Conservation (phyloP, 2,329 filamentous ascomycete genomes). For the Ceratocystis cubensis region DNA sequence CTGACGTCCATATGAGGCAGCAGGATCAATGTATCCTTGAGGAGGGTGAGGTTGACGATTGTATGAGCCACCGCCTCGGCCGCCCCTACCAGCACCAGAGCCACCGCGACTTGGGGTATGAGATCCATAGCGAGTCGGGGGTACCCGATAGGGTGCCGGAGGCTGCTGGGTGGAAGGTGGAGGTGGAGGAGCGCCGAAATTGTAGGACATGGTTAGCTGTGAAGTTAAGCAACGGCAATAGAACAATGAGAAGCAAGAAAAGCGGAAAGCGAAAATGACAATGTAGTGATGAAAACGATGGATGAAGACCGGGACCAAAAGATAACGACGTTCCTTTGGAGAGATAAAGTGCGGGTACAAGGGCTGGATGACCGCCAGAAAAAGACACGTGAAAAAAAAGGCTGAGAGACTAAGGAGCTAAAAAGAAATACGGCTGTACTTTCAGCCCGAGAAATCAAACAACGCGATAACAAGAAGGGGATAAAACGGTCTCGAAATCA, state of each 20-base stretch:
- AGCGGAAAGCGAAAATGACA: no score
- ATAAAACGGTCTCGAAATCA: neutral
- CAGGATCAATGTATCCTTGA: slow-evolving; percentile 34
- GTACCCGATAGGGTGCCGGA: slow-evolving; percentile 37
- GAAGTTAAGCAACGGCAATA: neutral
- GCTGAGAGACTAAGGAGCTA: neutral
- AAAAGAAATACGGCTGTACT: neutral
- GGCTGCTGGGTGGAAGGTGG: slow-evolving; percentile 34
- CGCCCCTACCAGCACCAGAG: slow-evolving; percentile 17
- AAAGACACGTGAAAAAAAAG: no score
- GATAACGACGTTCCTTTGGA: no score
- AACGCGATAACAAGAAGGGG: no score
- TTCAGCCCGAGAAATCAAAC: neutral
- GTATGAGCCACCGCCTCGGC: slow-evolving; percentile 15
- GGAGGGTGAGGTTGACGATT: slow-evolving; percentile 26
- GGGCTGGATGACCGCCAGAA: no score
- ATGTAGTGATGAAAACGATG: no score
- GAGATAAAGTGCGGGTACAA: no score
- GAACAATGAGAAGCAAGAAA: no score
- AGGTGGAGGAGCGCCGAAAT: slow-evolving; percentile 42
- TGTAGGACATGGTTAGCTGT: slow-evolving; percentile 36
- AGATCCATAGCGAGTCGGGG: slow-evolving; percentile 24
- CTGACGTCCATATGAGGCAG: slow-evolving; percentile 34
- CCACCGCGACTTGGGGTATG: slow-evolving; percentile 24
- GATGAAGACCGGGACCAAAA: no score